A percentile compares a stretch with the other conserved stretches of the same genome.
phyloP scores from a whole-genome alignment of 805 yeast genomes.

The Wickerhamiella kurtzmanii region DNA sequence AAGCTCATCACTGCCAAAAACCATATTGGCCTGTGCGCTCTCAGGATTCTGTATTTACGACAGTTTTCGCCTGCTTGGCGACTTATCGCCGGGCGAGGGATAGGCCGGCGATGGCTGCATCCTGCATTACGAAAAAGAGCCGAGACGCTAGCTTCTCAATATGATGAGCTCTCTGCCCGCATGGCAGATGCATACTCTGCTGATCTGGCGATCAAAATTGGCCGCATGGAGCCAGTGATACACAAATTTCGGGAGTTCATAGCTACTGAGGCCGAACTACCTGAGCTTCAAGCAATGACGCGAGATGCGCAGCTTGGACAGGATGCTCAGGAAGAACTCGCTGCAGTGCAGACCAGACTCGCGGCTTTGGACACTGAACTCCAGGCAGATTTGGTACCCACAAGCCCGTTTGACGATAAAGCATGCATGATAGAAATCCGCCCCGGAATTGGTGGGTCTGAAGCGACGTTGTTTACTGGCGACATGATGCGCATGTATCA shows the following conservation, averaged over 20 bases:
- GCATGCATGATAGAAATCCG: slow-evolving; percentile 73
- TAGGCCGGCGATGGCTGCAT: slow-evolving; percentile 26
- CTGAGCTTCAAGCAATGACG: slow-evolving; percentile 34
- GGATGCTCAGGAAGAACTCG: slow-evolving; percentile 54
- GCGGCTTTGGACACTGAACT: slow-evolving; percentile 36
- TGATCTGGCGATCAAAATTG: slow-evolving; percentile 36
- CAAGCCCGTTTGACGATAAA: slow-evolving; percentile 59
- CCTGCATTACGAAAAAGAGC: slow-evolving; percentile 42
- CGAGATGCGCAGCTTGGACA: slow-evolving; percentile 36
- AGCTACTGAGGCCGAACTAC: slow-evolving; percentile 21
- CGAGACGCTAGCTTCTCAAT: slow-evolving; percentile 29
- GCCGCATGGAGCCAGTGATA: slow-evolving; percentile 33
- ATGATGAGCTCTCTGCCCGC: slow-evolving; percentile 29
- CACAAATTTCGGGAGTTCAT: slow-evolving; percentile 31
- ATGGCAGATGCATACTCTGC: slow-evolving; percentile 29
- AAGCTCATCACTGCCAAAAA: not conserved
- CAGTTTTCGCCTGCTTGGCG: not conserved
- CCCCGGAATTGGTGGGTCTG: slow-evolving; percentile 95
- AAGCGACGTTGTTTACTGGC: slow-evolving; percentile 75
- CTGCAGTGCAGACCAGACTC: slow-evolving; percentile 33
- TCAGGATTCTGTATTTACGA: not conserved
- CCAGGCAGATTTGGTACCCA: slow-evolving; percentile 47
- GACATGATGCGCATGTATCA: slow-evolving; percentile 74
- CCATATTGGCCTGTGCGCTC: too few relatives aligned
- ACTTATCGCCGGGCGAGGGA: not conserved